Conservation (phyloP, 1,139 yeast species). For the Pichia sp. region DNA sequence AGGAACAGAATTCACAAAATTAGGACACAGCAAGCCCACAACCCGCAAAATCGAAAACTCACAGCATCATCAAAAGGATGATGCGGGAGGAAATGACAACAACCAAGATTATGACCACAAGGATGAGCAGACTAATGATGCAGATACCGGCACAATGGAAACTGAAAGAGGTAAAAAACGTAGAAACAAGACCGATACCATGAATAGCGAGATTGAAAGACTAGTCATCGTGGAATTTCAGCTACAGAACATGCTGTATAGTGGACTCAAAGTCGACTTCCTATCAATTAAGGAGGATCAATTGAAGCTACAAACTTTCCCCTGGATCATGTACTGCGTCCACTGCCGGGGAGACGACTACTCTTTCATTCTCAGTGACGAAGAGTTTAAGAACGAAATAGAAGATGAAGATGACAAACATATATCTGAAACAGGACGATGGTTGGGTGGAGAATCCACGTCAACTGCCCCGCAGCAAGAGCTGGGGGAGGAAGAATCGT, state of each 20-base stretch:
- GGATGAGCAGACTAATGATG: background rate
- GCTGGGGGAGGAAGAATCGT: background rate
- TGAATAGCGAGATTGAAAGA: slow-evolving; percentile 31
- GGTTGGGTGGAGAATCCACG: background rate
- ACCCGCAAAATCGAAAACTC: background rate
- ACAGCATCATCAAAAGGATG: background rate
- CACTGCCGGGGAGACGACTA: slow-evolving; percentile 29
- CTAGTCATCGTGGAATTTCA: slow-evolving; percentile 59
- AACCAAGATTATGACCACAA: background rate
- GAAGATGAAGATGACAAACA: slow-evolving; percentile 3
- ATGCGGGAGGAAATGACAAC: background rate
- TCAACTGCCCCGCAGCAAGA: background rate
- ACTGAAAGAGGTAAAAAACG: background rate
- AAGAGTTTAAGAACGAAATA: slow-evolving; percentile 16
- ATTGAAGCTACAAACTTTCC: slow-evolving; percentile 69
- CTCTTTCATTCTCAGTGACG: slow-evolving; percentile 24
- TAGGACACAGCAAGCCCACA: slow-evolving; percentile 10
- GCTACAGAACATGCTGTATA: slow-evolving; percentile 63
- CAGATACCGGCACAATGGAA: background rate
- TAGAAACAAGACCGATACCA: slow-evolving; percentile 1
- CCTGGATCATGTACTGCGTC: slow-evolving; percentile 74
- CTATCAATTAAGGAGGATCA: slow-evolving; percentile 66
- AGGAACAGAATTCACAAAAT: slow-evolving; percentile 22
- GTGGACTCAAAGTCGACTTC: slow-evolving; percentile 71
- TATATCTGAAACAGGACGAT: slow-evolving; percentile 2